A percentile compares a stretch with the other conserved stretches of the same genome.
phyloP scores from a whole-genome alignment of 2,329 filamentous ascomycete species.

The Fusarium redolens region DNA sequence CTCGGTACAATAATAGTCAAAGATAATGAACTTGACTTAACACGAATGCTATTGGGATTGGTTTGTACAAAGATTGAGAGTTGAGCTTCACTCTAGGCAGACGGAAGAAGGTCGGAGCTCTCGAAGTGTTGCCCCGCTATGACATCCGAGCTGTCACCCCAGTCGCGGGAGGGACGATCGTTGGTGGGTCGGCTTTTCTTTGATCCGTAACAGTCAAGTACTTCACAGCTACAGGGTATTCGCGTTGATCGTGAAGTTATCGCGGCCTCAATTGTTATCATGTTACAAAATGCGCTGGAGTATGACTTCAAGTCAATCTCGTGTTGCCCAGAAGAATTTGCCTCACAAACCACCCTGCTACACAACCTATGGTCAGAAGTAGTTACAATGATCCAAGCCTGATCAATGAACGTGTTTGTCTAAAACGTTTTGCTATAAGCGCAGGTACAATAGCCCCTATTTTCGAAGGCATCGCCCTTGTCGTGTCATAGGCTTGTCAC shows the following conservation, averaged over 20 bases:
- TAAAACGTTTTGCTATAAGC: too few species aligned
- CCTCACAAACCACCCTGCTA: accelerated
- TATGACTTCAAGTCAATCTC: not conserved
- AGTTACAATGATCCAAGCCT: too few species aligned
- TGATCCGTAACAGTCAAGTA: not conserved
- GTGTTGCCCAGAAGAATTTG: not conserved
- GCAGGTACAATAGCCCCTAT: too few species aligned
- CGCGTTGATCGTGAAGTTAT: not conserved
- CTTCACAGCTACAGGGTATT: not conserved
- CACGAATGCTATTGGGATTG: conserved; percentile 23
- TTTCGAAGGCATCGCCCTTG: too few species aligned
- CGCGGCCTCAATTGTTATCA: too few species aligned
- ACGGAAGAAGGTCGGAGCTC: conserved; percentile 45
- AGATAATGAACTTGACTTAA: conserved; percentile 12
- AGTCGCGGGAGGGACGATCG: not conserved
- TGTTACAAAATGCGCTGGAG: not conserved
- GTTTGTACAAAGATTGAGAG: conserved; percentile 14
- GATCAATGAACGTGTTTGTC: accelerated
- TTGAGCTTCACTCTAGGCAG: conserved; percentile 41
- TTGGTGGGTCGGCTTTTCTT: conserved; percentile 2
- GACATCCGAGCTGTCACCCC: conserved; percentile 37
- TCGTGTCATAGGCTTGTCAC: too few species aligned
- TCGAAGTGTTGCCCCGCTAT: conserved; percentile 40
- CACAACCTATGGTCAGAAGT: too few species aligned
- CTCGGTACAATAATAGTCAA: not conserved